phyloP scores from a whole-genome alignment of 805 yeast species.

The Candida quercuum region DNA sequence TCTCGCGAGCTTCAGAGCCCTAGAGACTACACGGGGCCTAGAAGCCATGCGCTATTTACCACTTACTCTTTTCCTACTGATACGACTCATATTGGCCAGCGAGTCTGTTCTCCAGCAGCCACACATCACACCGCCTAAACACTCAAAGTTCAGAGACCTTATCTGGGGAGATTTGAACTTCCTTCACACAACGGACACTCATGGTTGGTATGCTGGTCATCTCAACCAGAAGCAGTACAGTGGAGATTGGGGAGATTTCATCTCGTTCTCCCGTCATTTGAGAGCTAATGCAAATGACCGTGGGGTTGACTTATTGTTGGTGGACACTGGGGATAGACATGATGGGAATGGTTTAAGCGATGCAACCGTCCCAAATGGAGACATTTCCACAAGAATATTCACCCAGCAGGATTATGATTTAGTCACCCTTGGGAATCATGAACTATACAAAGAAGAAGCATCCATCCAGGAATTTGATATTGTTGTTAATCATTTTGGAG shows the following conservation, averaged over 20 bases:
- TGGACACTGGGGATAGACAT: conserved; percentile 91
- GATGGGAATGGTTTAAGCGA: conserved; percentile 93
- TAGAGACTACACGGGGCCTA: neutral
- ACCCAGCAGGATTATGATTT: conserved; percentile 65
- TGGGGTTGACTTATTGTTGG: conserved; percentile 59
- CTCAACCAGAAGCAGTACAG: conserved; percentile 67
- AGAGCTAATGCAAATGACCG: conserved; percentile 35
- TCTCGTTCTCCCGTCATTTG: conserved; percentile 59
- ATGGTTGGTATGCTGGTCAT: conserved; percentile 96
- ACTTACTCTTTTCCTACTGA: neutral
- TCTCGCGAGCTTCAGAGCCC: too few relatives aligned
- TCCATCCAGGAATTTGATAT: conserved; percentile 60
- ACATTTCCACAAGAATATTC: conserved; percentile 55
- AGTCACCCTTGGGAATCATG: conserved; percentile 88
- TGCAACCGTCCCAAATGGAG: conserved; percentile 70
- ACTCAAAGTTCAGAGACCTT: conserved; percentile 45
- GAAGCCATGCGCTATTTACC: neutral
- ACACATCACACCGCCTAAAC: conserved; percentile 23
- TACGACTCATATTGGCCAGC: neutral
- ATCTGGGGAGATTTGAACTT: conserved; percentile 74
- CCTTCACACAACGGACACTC: conserved; percentile 94
- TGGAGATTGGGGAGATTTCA: conserved; percentile 90
- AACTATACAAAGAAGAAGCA: conserved; percentile 64
- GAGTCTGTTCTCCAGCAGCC: conserved; percentile 22
- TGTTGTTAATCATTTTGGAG: conserved; percentile 54